Base-by-base conservation (phyloP, 495 filamentous ascomycete genomes). In the Neurospora africana region DNA sequence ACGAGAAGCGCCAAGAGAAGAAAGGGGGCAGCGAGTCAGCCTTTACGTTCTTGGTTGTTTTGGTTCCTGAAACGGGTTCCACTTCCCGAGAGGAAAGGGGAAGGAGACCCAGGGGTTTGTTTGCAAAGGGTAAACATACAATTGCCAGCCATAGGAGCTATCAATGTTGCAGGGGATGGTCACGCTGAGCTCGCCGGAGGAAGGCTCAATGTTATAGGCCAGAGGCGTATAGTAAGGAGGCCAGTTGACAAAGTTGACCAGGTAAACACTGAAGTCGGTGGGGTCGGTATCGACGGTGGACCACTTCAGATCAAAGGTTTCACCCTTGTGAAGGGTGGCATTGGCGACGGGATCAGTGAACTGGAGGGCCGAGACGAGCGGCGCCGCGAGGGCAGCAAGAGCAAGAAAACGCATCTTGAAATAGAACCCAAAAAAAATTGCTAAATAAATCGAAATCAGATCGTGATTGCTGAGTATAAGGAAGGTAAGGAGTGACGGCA, bases 161-260 rank as follows among this genome's bases (percentile, higher is more conserved):
- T 77, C 75, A 43, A 81, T 77, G 69, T 78, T 75, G 77, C 84
- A 85, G 30, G 83, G 83, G 33, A 86, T 79, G 2, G 78, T 78
- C 71, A 84, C 82, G 39, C 77, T 68, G 74, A 72, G 27, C 70
- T 74, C 71, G 61, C 78, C 78, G 15, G 77, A 75, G 6, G 76
- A 68, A 3, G 81, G 81, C 39, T 78, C 75, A 53, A 85, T 76
- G 71, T 82, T 71, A 27, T 73, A 21, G 23, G 83, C 82, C 43
- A 85, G 74, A 7, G 82, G 74, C 35, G 80, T 77, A 73, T 83
- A 83, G 69, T 76, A 78, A 3, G 83, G 83, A 37, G 83, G 83
- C 82, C 81, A 85, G 75, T 82, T 78, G 73, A 83, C 80, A 77
- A 85, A 85, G 82, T 85, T 85, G 80, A 82, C 81, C 33, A 85